Evolutionary conservation across 495 filamentous ascomycete species (phyloP).

Genomic region (Podospora comata): DNA sequence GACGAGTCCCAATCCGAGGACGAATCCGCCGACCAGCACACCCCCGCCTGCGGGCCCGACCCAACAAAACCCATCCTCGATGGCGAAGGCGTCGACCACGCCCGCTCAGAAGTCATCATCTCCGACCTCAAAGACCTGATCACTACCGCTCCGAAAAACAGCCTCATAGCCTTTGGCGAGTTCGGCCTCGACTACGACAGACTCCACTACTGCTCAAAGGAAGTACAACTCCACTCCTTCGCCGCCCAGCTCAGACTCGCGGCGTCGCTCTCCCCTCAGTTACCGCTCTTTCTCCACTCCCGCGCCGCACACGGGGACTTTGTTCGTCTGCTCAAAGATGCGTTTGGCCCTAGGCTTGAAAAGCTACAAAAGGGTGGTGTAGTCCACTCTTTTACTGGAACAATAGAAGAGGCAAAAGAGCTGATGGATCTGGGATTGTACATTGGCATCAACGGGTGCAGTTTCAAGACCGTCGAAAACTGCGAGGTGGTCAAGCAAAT

Average conservation of each 20-base stretch:
- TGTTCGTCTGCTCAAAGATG: slow-evolving; percentile 55
- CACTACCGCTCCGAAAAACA: slow-evolving; percentile 16
- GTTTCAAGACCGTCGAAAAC: slow-evolving; percentile 88
- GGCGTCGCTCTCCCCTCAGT: slow-evolving; percentile 58
- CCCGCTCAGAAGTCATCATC: slow-evolving; percentile 47
- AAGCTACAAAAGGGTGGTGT: slow-evolving; percentile 68
- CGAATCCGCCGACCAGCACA: slow-evolving; percentile 35
- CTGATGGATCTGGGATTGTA: slow-evolving; percentile 74
- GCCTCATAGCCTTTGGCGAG: slow-evolving; percentile 82
- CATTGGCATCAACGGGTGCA: slow-evolving; percentile 87
- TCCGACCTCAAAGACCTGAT: slow-evolving; percentile 57
- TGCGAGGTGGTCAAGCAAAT: slow-evolving; percentile 74
- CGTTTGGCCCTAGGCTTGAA: slow-evolving; percentile 46
- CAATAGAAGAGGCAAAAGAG: slow-evolving; percentile 72
- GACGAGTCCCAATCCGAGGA: slow-evolving; percentile 36
- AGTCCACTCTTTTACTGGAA: slow-evolving; percentile 90
- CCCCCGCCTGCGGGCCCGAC: slow-evolving; percentile 44
- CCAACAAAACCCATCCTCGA: slow-evolving; percentile 40
- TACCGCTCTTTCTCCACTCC: slow-evolving; percentile 89
- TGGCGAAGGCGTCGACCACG: slow-evolving; percentile 37
- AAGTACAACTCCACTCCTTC: slow-evolving; percentile 82
- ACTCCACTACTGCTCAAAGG: slow-evolving; percentile 69
- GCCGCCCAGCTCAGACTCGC: slow-evolving; percentile 74
- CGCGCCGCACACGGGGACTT: slow-evolving; percentile 82
- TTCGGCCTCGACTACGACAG: slow-evolving; percentile 96